Evolutionary conservation across 163 green algal genomes (phyloP).

Genomic region (Scenedesmus sp.): DNA sequence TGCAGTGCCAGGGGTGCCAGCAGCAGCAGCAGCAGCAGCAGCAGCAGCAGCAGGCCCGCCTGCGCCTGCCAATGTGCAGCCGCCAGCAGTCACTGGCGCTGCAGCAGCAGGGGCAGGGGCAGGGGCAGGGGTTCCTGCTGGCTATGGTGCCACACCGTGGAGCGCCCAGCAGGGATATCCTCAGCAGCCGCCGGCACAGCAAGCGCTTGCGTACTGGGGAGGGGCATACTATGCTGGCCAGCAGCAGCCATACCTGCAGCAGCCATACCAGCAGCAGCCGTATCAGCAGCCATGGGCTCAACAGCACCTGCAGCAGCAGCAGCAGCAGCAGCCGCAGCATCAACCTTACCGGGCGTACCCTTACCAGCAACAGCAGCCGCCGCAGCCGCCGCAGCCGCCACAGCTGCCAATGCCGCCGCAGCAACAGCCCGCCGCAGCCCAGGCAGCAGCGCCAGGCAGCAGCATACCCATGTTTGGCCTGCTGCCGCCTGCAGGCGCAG

Average conservation of each 20-base stretch:
- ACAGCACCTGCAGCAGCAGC: constrained; percentile 22
- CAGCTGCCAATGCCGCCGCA: neutral
- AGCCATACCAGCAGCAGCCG: constrained; percentile 5
- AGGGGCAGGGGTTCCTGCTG: neutral
- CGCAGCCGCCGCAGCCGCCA: neutral
- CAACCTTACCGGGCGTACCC: neutral
- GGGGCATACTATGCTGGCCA: neutral
- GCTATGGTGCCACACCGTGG: neutral
- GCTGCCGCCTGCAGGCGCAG: neutral
- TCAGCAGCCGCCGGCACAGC: constrained; percentile 11
- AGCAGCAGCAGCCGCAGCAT: constrained; percentile 27
- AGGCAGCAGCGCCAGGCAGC: neutral
- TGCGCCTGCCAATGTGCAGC: neutral
- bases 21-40: neutral
- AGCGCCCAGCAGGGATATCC: neutral
- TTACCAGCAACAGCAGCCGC: neutral
- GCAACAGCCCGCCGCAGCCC: neutral
- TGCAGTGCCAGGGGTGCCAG: neutral
- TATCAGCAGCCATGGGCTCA: constrained; percentile 36
- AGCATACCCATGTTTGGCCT: constrained; percentile 29
- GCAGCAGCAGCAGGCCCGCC: neutral
- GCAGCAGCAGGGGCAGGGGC: constrained; percentile 26
- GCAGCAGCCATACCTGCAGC: neutral
- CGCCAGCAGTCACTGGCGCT: neutral
- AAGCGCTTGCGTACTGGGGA: constrained; percentile 16